Evolutionary conservation across 2,329 filamentous ascomycete species (phyloP).

Genomic region (Fragosphaeria purpurea): DNA sequence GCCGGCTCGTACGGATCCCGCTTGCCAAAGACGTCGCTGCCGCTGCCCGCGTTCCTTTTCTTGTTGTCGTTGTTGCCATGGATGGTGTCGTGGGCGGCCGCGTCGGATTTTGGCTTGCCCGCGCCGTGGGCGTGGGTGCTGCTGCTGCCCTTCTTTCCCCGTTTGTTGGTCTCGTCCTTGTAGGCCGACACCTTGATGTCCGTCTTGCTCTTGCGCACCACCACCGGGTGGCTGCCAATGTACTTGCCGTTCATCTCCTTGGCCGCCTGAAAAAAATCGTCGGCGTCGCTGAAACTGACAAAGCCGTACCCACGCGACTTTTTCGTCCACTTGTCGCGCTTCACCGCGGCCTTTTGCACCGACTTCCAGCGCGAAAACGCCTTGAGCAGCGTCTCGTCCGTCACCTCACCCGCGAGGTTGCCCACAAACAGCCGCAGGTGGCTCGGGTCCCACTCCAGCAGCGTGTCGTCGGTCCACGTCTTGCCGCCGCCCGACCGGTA

Average conservation of each 20-base stretch:
- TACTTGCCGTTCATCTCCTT: conserved; percentile 99
- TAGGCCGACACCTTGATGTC: conserved; percentile 74
- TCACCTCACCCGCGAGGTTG: conserved; percentile 93
- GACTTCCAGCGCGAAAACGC: conserved; percentile 83
- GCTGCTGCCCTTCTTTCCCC: conserved; percentile 29
- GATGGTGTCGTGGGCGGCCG: conserved; percentile 11
- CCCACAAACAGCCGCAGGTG: conserved; percentile 94
- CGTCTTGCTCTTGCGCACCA: conserved; percentile 78
- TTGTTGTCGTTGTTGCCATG: conserved; percentile 20
- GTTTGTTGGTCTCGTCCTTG: conserved; percentile 39
- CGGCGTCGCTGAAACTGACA: conserved; percentile 87
- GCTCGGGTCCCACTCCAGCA: conserved; percentile 91
- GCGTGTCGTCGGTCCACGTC: conserved; percentile 77
- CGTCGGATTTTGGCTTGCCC: not conserved
- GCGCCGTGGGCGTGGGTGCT: conserved; percentile 32
- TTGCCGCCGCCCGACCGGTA: conserved; percentile 81
- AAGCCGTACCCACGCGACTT: conserved; percentile 97
- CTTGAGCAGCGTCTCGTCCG: conserved; percentile 89
- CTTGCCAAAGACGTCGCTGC: conserved; percentile 20
- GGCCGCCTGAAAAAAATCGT: conserved; percentile 92
- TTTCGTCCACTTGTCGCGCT: conserved; percentile 89
- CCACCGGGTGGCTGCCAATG: conserved; percentile 90
- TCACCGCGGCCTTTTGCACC: conserved; percentile 83
- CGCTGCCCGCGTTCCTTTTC: conserved; percentile 25
- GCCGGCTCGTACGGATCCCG: conserved; percentile 36